These are phyloP conservation scores for Pichia sorboxylosa DNA, from an alignment of 1,139 yeast genomes.

Conservation along the genomic window DNA sequence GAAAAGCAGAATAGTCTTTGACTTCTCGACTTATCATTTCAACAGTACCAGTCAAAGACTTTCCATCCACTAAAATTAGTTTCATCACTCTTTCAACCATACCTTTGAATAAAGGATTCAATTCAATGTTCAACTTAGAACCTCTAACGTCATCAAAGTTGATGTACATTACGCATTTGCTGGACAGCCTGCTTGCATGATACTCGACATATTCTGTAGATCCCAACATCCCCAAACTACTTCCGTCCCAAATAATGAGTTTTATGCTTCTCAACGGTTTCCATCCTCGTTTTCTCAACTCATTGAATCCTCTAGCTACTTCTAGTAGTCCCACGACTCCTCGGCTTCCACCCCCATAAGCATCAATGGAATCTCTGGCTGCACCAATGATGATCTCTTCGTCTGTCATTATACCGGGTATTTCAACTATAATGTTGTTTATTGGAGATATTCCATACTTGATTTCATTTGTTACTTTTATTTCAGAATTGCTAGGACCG, in stretches of 20 bases:
- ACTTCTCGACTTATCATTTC: slow-evolving; percentile 26
- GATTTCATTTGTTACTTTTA: slow-evolving; percentile 22
- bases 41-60: slow-evolving; percentile 18
- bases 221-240: slow-evolving; percentile 34
- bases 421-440: slow-evolving; percentile 33
- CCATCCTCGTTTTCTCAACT: slow-evolving; percentile 35
- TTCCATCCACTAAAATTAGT: slow-evolving; percentile 24
- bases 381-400: slow-evolving; percentile 39
- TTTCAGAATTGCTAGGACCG: slow-evolving; percentile 27
- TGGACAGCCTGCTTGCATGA: slow-evolving; percentile 22
- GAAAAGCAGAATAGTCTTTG: slow-evolving; percentile 35
- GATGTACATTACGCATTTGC: slow-evolving; percentile 31
- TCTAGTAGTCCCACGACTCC: slow-evolving; percentile 35
- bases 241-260: slow-evolving; percentile 42
- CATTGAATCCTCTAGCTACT: slow-evolving; percentile 32
- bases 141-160: slow-evolving; percentile 38
- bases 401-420: slow-evolving; percentile 36
- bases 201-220: slow-evolving; percentile 39
- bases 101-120: slow-evolving; percentile 32
- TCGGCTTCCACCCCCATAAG: slow-evolving; percentile 34
- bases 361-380: slow-evolving; percentile 35
- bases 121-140: slow-evolving; percentile 24
- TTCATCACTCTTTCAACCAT: slow-evolving; percentile 27
- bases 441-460: slow-evolving; percentile 28
- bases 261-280: slow-evolving; percentile 43